Base-by-base conservation (phyloP, 108 stramenopile genomes). In the Skeletonema tropicum region DNA sequence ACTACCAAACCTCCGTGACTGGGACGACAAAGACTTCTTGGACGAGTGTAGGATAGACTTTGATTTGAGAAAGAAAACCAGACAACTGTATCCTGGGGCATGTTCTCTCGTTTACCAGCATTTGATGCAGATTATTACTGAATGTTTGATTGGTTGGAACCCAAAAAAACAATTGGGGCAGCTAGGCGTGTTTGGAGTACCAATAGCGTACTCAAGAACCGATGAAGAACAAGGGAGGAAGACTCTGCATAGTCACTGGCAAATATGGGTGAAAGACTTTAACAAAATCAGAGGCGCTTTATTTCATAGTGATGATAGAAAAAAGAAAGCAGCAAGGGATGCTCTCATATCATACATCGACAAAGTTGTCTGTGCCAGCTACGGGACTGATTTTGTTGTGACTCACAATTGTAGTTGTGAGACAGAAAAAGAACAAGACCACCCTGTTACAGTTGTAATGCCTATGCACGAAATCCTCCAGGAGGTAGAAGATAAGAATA, bases 161-260 rank as follows among this genome's bases (percentile, higher is more conserved):
- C 29, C 29, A 31, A 48, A 67, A 10, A 67, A 17, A 29, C 66
- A 67, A 52, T 21, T 21, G 30, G 66, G 45, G 21, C 29, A 26
- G 30, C 41, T 6, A 48, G 66, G 66, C 29, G 46, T 67, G 23
- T 31, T 67, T 41, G 42, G 66, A 48, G 30, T 23, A 11, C 29
- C 46, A 10, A 45, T 30, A 14, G 66, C 66, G 12, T 67, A 29
- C 11, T 41, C 66, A 21, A 45, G 29, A 14, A 45, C 66, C 6
- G 41, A 67, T 5, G 66, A 67, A 49, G 66, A 67, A 14, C 66
- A 67, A 67, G 66, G 66, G 10, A 45, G 23, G 13, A 39, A 67
- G 23, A 67, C 66, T 0, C 29, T 67, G 29, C 66, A 67, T 30
- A 31, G 66, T 21, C 66, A 67, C 42, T 67, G 66, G 66, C 45